Evolutionary conservation across 2,329 filamentous ascomycete genomes (phyloP).

Genomic region (Beauveria scarabaeidicola): DNA sequence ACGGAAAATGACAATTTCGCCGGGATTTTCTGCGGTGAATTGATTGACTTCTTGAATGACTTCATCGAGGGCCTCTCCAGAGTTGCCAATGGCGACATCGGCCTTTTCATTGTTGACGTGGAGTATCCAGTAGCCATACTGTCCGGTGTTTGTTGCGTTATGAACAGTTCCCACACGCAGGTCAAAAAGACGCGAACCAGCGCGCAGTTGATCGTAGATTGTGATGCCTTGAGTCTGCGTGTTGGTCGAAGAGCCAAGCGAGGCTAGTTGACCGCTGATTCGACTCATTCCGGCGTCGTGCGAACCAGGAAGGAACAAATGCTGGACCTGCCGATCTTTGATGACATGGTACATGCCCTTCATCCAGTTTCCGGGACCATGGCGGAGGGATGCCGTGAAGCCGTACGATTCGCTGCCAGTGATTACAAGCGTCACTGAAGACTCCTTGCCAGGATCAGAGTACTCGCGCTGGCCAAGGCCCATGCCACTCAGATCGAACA

Average conservation of each 20-base stretch:
- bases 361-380: constrained; percentile 26
- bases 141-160: constrained; percentile 9
- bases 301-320: constrained; percentile 39
- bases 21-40: constrained; percentile 34
- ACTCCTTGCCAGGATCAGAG: constrained; percentile 21
- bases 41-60: constrained; percentile 35
- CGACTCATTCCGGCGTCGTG: constrained; percentile 42
- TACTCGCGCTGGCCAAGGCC: constrained; percentile 26
- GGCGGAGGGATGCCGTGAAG: constrained; percentile 23
- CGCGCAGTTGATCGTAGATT: constrained; percentile 36
- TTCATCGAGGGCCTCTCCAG: constrained; percentile 34
- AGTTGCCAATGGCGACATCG: constrained; percentile 32
- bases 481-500: constrained; percentile 24
- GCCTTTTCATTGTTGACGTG: constrained; percentile 30
- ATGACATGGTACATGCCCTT: constrained; percentile 23
- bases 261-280: constrained; percentile 26
- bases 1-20: constrained; percentile 38
- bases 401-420: constrained; percentile 26
- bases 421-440: constrained; percentile 26
- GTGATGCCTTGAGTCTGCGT: constrained; percentile 37
- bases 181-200: constrained; percentile 40
- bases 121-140: constrained; percentile 30
- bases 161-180: constrained; percentile 31
- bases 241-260: constrained; percentile 30
- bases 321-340: constrained; percentile 30